These are phyloP conservation scores for Colletotrichum sp. DNA, from an alignment of 2,329 filamentous ascomycete species.

Conservation along the genomic window DNA sequence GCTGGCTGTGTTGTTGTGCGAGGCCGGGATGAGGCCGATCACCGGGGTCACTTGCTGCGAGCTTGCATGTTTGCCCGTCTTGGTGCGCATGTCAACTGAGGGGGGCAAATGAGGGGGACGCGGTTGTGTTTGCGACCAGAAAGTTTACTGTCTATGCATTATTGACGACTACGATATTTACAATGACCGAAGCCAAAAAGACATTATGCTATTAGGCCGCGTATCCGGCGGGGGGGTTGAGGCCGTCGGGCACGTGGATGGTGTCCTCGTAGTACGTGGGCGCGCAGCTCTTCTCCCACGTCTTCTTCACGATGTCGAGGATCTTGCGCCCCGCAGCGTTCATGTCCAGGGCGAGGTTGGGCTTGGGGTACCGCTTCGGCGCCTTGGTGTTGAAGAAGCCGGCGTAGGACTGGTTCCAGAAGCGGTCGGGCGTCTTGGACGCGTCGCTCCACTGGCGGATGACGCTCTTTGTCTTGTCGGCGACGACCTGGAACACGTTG, in stretches of 20 bases:
- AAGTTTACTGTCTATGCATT: background rate
- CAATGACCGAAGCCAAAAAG: background rate
- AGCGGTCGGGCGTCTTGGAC: constrained; percentile 42
- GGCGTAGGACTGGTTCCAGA: constrained; percentile 59
- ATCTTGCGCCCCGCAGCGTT: constrained; percentile 36
- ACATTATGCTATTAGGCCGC: background rate
- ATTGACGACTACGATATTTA: background rate
- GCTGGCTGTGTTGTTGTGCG: background rate
- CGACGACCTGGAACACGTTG: constrained; percentile 69
- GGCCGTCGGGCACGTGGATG: constrained; percentile 44
- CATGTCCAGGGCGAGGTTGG: constrained; percentile 38
- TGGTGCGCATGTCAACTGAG: background rate
- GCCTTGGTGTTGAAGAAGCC: constrained; percentile 47
- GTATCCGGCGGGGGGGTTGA: constrained; percentile 46
- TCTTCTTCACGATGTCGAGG: constrained; percentile 39
- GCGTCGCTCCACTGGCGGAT: constrained; percentile 40
- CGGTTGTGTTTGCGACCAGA: background rate
- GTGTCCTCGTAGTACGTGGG: constrained; percentile 47
- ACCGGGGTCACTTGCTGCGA: background rate
- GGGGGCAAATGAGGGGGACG: background rate
- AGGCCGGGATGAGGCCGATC: background rate
- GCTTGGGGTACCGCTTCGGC: constrained; percentile 41
- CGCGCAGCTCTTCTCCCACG: constrained; percentile 39
- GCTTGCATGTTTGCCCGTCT: background rate
- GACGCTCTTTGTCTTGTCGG: constrained; percentile 62